Conservation (phyloP, 176 grass and related monocot species). For the Cenchrus americanus region DNA sequence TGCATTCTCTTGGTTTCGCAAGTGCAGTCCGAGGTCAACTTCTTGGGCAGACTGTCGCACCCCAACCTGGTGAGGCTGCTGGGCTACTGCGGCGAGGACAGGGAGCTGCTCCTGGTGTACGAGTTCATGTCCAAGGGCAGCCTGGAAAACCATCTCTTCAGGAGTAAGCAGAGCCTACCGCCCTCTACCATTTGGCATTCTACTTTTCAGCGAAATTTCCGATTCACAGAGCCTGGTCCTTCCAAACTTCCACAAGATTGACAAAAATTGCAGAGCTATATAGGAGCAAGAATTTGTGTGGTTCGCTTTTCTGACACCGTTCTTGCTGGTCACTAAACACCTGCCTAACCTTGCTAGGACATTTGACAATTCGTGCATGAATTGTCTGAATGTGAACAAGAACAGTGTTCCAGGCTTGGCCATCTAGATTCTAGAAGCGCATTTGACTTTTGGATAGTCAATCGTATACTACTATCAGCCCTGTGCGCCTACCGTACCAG, state of each 20-base stretch:
- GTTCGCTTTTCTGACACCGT: background rate
- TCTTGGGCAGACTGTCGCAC: constrained; percentile 80
- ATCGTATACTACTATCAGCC: background rate
- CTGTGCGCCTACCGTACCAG: background rate
- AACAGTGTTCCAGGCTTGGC: background rate
- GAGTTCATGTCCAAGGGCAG: constrained; percentile 91
- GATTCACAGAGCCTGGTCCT: background rate
- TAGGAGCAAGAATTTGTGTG: background rate
- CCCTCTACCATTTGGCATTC: background rate
- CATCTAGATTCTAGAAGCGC: constrained; percentile 19
- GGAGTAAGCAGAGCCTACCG: constrained; percentile 48
- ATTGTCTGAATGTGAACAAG: background rate
- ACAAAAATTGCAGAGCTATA: background rate
- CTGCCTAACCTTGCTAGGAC: background rate
- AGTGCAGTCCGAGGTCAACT: constrained; percentile 84
- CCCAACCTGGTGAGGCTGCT: constrained; percentile 90
- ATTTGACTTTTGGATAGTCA: constrained; percentile 16
- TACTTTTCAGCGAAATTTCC: background rate
- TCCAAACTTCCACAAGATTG: background rate
- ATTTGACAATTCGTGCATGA: background rate
- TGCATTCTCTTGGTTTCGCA: background rate
- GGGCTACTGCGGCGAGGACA: constrained; percentile 86
- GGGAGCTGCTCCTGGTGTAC: constrained; percentile 87
- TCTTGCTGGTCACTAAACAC: background rate
- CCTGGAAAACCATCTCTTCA: constrained; percentile 91